Conservation (phyloP, 2,329 filamentous ascomycete species). For the Pseudogymnoascus sp. region DNA sequence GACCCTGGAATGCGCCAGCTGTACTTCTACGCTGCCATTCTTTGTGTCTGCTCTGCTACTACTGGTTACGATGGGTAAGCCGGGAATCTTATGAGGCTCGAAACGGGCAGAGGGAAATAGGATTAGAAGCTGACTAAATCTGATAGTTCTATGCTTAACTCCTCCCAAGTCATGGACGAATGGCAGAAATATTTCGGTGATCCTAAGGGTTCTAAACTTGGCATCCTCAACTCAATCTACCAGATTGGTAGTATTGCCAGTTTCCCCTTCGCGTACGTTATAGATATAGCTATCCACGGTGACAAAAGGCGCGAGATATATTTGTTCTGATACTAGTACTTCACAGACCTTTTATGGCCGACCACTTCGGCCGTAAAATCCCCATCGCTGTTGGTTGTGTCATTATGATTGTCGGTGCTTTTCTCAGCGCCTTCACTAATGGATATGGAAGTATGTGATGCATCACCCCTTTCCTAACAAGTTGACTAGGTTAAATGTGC, state of each 20-base stretch:
- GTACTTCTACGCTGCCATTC: conserved; percentile 45
- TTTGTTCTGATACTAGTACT: neutral
- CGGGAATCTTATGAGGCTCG: neutral
- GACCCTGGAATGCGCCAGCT: conserved; percentile 50
- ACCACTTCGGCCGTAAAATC: conserved; percentile 26
- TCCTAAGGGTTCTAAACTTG: conserved; percentile 33
- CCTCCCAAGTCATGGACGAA: conserved; percentile 48
- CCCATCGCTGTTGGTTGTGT: conserved; percentile 26
- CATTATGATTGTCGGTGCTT: conserved; percentile 35
- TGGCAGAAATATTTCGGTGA: conserved; percentile 46
- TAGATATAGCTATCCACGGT: conserved; percentile 14
- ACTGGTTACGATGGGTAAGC: conserved; percentile 29
- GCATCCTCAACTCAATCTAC: conserved; percentile 39
- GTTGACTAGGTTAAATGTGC: neutral
- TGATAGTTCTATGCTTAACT: conserved; percentile 46
- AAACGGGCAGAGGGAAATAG: neutral
- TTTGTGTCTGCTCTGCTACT: conserved; percentile 52
- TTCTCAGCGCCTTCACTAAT: conserved; percentile 34
- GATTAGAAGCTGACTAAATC: conserved; percentile 5
- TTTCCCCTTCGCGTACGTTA: conserved; percentile 28
- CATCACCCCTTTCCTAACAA: neutral
- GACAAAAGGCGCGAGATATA: conserved; percentile 11
- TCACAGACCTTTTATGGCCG: conserved; percentile 33
- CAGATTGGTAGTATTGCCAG: conserved; percentile 34
- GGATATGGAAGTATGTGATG: conserved; percentile 33